Evolutionary conservation across 495 filamentous ascomycete species (phyloP).

Genomic region (Elaphomyces granulatus): DNA sequence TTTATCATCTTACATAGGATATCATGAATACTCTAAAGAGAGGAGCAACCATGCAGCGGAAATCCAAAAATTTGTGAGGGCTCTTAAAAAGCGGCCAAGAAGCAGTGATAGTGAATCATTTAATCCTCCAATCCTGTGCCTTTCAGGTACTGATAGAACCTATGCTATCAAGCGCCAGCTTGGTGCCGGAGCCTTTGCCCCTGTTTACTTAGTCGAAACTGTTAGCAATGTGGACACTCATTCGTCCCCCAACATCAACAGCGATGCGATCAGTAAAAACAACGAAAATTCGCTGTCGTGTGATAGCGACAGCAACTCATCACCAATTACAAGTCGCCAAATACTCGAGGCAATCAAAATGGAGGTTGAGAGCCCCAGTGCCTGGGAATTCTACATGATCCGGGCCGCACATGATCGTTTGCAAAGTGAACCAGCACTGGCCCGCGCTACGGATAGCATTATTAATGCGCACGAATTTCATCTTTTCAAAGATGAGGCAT

Average conservation of each 20-base stretch:
- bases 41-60: conserved; percentile 49
- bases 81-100: conserved; percentile 44
- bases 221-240: conserved; percentile 30
- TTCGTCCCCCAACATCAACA: conserved; percentile 32
- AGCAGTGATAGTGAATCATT: conserved; percentile 38
- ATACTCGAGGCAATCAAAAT: conserved; percentile 79
- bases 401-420: conserved; percentile 63
- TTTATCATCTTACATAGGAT: conserved; percentile 60
- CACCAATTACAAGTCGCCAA: conserved; percentile 23
- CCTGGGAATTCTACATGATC: conserved; percentile 98
- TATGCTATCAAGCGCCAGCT: conserved; percentile 82
- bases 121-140: conserved; percentile 49
- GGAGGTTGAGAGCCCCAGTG: conserved; percentile 63
- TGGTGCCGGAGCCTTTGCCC: conserved; percentile 84
- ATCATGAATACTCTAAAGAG: conserved; percentile 48
- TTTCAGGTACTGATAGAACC: conserved; percentile 39
- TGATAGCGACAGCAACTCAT: conserved; percentile 3
- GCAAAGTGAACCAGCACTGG: conserved; percentile 24
- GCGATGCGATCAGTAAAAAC: conserved; percentile 17
- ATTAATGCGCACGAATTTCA: conserved; percentile 76
- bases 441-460: conserved; percentile 56
- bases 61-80: conserved; percentile 65
- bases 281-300: conserved; percentile 7
- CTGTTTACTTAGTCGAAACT: conserved; percentile 82
- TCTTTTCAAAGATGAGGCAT: conserved; percentile 71